A percentile compares a stretch with the other conserved stretches of the same genome.
Conservation (phyloP, 768 basidiomycete species). For the Antrodiella citrinella region DNA sequence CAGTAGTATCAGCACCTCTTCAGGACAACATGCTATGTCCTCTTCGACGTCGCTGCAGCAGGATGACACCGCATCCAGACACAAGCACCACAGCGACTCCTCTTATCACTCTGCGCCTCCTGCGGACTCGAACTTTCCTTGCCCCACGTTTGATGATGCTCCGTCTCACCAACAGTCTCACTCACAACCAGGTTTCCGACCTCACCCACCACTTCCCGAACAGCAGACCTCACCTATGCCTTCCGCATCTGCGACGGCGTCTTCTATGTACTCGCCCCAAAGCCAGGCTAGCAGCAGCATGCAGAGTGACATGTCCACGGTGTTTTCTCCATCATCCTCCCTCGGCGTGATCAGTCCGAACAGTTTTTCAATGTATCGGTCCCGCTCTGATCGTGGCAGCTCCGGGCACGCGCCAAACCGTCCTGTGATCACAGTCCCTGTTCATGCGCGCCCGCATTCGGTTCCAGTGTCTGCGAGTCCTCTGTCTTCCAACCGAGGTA, state of each 20-base stretch:
- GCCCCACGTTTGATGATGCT: no score
- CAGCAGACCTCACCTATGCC: not conserved
- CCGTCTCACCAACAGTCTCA: no score
- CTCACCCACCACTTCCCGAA: not conserved
- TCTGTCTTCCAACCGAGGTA: conserved; percentile 7
- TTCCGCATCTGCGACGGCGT: not conserved
- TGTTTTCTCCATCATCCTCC: not conserved
- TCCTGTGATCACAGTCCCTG: conserved; percentile 13
- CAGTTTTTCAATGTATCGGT: not conserved
- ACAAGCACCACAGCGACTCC: not conserved
- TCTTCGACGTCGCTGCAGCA: not conserved
- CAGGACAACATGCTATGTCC: not conserved
- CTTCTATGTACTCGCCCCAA: not conserved
- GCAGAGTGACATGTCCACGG: not conserved
- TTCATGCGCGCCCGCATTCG: conserved; percentile 19
- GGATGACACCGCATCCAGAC: not conserved
- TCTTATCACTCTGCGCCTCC: not conserved
- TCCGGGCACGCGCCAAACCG: not conserved
- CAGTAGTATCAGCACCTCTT: not conserved
- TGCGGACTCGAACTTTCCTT: not conserved
- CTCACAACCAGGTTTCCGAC: no score
- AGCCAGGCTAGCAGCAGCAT: not conserved
- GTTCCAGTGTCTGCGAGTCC: conserved; percentile 17
- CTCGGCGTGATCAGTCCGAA: not conserved
- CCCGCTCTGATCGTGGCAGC: conserved; percentile 9